Conservation (phyloP, 179 eudicot species). For the Beta lomatogona region DNA sequence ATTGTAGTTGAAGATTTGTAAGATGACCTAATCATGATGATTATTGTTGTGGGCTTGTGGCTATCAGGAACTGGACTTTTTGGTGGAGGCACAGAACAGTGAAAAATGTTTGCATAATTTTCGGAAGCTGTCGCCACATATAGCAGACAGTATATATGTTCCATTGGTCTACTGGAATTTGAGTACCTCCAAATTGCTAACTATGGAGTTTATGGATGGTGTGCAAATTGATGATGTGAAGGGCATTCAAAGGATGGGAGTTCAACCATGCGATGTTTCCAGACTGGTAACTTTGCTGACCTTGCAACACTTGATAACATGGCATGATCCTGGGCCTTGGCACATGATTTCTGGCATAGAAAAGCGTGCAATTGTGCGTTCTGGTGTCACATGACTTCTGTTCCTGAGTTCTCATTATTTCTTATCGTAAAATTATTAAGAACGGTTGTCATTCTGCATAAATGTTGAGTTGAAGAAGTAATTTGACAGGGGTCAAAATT, state of each 20-base stretch:
- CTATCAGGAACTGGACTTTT: constrained; percentile 91
- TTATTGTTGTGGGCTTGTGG: constrained; percentile 20
- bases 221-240: constrained; percentile 73
- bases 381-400: not conserved
- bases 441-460: not conserved
- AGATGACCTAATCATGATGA: constrained; percentile 15
- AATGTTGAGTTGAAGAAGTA: not conserved
- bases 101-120: constrained; percentile 87
- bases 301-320: not conserved
- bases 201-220: constrained; percentile 95
- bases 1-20: not conserved
- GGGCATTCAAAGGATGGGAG: constrained; percentile 64
- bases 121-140: constrained; percentile 80
- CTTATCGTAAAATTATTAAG: too few relatives aligned
- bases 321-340: not conserved
- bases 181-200: constrained; percentile 85
- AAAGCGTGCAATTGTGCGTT: not conserved
- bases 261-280: constrained; percentile 77
- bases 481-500: not conserved
- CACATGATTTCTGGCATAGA: not conserved
- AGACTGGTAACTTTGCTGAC: constrained; percentile 56
- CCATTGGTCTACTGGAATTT: constrained; percentile 83
- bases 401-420: not conserved
- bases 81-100: constrained; percentile 90
- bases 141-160: constrained; percentile 85